A percentile compares a stretch with the other conserved stretches of the same genome.
These are phyloP conservation scores for Pichia phayaonensis DNA, from an alignment of 805 yeast genomes.

Conservation along the genomic window DNA sequence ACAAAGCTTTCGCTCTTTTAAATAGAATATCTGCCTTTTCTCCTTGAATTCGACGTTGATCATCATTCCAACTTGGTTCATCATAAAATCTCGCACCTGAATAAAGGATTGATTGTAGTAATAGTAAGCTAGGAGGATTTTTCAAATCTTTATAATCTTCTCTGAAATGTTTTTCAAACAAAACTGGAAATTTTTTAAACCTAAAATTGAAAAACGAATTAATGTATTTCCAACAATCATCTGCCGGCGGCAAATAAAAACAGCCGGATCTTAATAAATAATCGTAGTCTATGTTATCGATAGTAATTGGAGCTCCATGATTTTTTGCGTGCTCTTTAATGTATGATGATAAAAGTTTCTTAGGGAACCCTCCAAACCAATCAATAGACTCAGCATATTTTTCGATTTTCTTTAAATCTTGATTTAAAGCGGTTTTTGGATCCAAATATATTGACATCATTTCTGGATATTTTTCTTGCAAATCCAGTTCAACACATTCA, in stretches of 20 bases:
- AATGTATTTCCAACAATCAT: slow-evolving; percentile 52
- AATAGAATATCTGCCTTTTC: slow-evolving; percentile 41
- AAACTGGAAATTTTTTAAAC: slow-evolving; percentile 63
- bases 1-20: slow-evolving; percentile 66
- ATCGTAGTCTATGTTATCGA: slow-evolving; percentile 15
- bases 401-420: slow-evolving; percentile 4
- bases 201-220: slow-evolving; percentile 54
- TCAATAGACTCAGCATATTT: background rate
- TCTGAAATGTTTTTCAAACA: slow-evolving; percentile 58
- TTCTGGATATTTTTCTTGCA: slow-evolving; percentile 17
- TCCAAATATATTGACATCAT: slow-evolving; percentile 17
- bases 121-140: slow-evolving; percentile 52
- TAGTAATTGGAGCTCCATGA: slow-evolving; percentile 6
- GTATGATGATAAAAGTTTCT: slow-evolving; percentile 23
- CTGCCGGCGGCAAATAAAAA: slow-evolving; percentile 55
- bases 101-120: slow-evolving; percentile 59
- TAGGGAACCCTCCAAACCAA: slow-evolving; percentile 20
- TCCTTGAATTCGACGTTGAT: slow-evolving; percentile 38
- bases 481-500: slow-evolving; percentile 18
- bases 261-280: slow-evolving; percentile 41
- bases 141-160: slow-evolving; percentile 43
- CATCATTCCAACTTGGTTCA: slow-evolving; percentile 40
- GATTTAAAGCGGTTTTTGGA: slow-evolving; percentile 15
- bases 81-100: slow-evolving; percentile 59
- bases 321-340: slow-evolving; percentile 5